Conservation (phyloP, 768 basidiomycete genomes). For the Harrya chromipes region DNA sequence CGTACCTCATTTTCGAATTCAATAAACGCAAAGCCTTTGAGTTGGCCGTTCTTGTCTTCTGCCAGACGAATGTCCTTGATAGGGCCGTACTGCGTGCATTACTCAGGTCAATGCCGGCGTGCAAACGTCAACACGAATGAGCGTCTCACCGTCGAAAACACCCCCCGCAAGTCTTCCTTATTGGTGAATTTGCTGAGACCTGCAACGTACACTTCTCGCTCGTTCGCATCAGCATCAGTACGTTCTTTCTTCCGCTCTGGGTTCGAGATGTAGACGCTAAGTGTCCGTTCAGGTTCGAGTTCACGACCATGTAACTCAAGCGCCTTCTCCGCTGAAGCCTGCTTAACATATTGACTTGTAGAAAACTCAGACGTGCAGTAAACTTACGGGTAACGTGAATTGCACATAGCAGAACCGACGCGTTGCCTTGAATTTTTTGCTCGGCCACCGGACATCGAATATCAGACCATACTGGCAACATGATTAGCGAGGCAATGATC, state of each 20-base stretch:
- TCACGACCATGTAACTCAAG: slow-evolving; percentile 79
- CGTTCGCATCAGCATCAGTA: slow-evolving; percentile 83
- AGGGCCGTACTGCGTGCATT: slow-evolving; percentile 61
- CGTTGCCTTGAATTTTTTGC: slow-evolving; percentile 90
- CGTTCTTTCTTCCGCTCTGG: slow-evolving; percentile 86
- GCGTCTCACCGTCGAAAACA: slow-evolving; percentile 70
- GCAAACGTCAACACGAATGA: not conserved
- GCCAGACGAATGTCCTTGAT: slow-evolving; percentile 82
- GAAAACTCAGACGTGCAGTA: not conserved
- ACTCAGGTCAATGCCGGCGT: slow-evolving; percentile 3
- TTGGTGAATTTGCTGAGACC: slow-evolving; percentile 78
- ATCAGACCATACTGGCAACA: slow-evolving; percentile 74
- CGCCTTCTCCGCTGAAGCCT: slow-evolving; percentile 71
- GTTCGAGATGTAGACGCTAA: slow-evolving; percentile 86
- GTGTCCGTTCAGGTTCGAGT: slow-evolving; percentile 58
- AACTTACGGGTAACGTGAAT: slow-evolving; percentile 75
- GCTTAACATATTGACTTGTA: not conserved
- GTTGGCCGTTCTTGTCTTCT: slow-evolving; percentile 62
- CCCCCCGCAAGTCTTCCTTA: slow-evolving; percentile 69
- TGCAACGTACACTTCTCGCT: slow-evolving; percentile 84
- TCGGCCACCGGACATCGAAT: slow-evolving; percentile 97
- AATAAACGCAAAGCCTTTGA: slow-evolving; percentile 88
- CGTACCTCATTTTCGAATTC: slow-evolving; percentile 82
- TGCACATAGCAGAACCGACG: slow-evolving; percentile 95
- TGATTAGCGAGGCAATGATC: not conserved